phyloP scores from a whole-genome alignment of 352 stramenopile genomes.

The Pseudoperonospora humuli region DNA sequence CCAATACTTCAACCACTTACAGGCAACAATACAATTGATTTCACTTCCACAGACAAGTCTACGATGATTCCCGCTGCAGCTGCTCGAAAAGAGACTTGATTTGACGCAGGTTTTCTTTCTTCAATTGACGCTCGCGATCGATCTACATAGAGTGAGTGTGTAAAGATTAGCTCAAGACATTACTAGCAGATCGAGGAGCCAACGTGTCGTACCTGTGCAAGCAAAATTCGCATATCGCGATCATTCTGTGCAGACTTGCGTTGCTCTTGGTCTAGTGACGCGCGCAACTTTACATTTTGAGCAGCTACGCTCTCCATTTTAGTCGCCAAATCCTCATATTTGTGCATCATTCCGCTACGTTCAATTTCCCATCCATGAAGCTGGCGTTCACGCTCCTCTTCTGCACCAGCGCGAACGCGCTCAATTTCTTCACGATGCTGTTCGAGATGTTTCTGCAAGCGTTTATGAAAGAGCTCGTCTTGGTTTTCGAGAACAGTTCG shows the following conservation, averaged over 20 bases:
- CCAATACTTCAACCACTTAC: no score
- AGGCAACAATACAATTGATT: no score
- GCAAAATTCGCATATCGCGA: conserved; percentile 46
- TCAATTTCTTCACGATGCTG: conserved; percentile 41
- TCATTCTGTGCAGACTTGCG: conserved; percentile 44
- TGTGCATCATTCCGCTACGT: conserved; percentile 28
- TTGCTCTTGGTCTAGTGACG: conserved; percentile 34
- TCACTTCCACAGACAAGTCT: no score
- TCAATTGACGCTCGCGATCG: conserved; percentile 55
- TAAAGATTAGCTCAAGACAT: not conserved
- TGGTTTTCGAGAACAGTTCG: conserved; percentile 43
- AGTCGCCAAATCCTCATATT: conserved; percentile 29
- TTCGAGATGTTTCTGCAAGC: conserved; percentile 41
- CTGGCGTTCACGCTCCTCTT: conserved; percentile 34
- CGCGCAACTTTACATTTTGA: conserved; percentile 45
- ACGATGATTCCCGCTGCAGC: no score
- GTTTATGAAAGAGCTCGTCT: conserved; percentile 44
- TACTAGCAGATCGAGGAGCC: not conserved
- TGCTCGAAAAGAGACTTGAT: conserved; percentile 77
- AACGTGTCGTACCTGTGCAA: conserved; percentile 45
- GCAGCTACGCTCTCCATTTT: conserved; percentile 39
- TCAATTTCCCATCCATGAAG: conserved; percentile 29
- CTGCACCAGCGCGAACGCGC: conserved; percentile 10
- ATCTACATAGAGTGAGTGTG: conserved; percentile 30
- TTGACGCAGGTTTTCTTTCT: conserved; percentile 61